A percentile compares a stretch with the other conserved stretches of the same genome.
These are phyloP conservation scores for Zygosaccharomyces sapae DNA, from an alignment of 1,139 yeast genomes.

Conservation along the genomic window DNA sequence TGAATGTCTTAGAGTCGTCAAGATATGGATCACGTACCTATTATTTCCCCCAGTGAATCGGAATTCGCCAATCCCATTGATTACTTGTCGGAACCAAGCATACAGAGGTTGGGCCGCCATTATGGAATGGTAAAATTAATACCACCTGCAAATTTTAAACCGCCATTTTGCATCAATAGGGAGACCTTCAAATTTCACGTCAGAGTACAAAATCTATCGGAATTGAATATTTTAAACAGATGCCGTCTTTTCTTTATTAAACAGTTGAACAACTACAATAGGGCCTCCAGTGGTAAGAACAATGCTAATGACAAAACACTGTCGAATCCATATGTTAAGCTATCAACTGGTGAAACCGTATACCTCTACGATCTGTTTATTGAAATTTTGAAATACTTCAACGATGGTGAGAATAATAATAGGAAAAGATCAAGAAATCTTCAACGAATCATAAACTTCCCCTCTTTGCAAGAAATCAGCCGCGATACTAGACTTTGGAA, in stretches of 20 bases:
- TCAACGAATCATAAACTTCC: conserved; percentile 1
- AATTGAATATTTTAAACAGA: conserved; percentile 58
- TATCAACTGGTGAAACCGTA: conserved; percentile 25
- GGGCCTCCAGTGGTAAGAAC: conserved; percentile 39
- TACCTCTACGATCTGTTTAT: conserved; percentile 55
- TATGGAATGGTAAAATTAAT: conserved; percentile 64
- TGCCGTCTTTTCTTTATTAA: conserved; percentile 58
- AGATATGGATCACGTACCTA: conserved; percentile 45
- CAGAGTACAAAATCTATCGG: conserved; percentile 58
- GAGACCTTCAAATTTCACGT: conserved; percentile 57
- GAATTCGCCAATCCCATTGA: conserved; percentile 62
- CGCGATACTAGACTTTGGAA: conserved; percentile 37
- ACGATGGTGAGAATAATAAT: neutral
- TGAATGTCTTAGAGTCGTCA: neutral
- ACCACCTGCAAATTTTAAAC: conserved; percentile 59
- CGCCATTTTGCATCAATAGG: conserved; percentile 50
- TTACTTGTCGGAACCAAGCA: conserved; percentile 51
- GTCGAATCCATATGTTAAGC: conserved; percentile 13
- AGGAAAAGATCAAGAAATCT: neutral
- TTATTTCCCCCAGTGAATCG: conserved; percentile 48
- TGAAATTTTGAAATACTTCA: conserved; percentile 36
- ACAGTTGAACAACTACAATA: conserved; percentile 54
- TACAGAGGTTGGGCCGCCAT: conserved; percentile 49
- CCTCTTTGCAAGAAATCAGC: conserved; percentile 11
- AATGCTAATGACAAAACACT: conserved; percentile 4